Percentiles rank a stretch among this genome's conserved stretches.
phyloP scores from a whole-genome alignment of 208 protist genomes.

The Leishmania guyanensis region DNA sequence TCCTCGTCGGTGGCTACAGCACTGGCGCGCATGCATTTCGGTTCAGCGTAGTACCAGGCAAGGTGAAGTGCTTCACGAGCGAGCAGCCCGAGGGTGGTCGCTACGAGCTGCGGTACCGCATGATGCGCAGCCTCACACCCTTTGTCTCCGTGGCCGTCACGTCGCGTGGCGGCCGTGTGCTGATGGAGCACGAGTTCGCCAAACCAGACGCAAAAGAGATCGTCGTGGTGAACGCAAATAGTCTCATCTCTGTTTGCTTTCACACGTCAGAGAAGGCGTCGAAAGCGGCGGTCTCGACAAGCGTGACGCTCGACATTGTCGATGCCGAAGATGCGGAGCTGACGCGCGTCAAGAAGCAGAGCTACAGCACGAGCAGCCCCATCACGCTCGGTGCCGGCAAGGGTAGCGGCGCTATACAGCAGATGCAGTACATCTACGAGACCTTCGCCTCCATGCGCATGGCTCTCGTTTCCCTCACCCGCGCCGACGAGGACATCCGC shows the following conservation, averaged over 20 bases:
- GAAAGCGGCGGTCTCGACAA: conserved; percentile 47
- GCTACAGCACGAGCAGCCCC: conserved; percentile 65
- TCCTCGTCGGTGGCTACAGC: conserved; percentile 7
- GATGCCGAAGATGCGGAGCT: conserved; percentile 78
- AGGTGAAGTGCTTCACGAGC: conserved; percentile 71
- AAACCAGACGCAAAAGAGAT: conserved; percentile 53
- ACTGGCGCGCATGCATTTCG: conserved; percentile 42
- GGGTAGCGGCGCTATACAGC: conserved; percentile 55
- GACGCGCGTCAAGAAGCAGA: conserved; percentile 64
- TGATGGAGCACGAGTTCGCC: conserved; percentile 68
- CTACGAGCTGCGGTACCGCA: conserved; percentile 75
- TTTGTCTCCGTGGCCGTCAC: conserved; percentile 72
- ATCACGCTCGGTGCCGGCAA: conserved; percentile 60
- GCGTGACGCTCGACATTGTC: conserved; percentile 62
- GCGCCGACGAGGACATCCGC: conserved; percentile 50
- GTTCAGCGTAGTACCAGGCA: conserved; percentile 61
- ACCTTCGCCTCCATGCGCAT: conserved; percentile 32
- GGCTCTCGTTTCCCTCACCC: conserved; percentile 29
- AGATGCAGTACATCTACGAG: conserved; percentile 69
- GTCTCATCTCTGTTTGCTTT: conserved; percentile 72
- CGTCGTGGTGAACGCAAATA: conserved; percentile 34
- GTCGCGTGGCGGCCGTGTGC: conserved; percentile 35
- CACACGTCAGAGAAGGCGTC: conserved; percentile 46
- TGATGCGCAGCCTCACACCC: conserved; percentile 62
- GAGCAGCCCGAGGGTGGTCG: conserved; percentile 50